Evolutionary conservation across 441 rosid species (phyloP).

Genomic region (Populus hybrid): DNA sequence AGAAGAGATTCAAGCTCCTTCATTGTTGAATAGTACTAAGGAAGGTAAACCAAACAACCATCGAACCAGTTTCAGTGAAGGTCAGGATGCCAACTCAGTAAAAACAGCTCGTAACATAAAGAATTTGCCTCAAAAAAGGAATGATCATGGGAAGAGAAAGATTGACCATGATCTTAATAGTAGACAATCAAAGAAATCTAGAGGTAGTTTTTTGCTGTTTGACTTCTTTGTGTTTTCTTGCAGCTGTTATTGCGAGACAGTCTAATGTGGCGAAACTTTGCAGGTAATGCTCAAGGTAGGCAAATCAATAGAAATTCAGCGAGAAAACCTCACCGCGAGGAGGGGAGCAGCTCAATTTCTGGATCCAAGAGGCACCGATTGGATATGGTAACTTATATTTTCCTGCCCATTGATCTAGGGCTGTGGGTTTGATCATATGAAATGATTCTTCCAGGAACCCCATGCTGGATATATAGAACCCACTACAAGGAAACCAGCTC

Average conservation of each 20-base stretch:
- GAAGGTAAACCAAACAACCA: not conserved
- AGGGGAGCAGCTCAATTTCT: not conserved
- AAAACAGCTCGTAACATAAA: not conserved
- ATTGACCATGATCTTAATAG: not conserved
- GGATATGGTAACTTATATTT: not conserved
- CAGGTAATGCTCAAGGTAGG: not conserved
- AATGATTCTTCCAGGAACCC: not conserved
- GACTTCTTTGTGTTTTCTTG: not conserved
- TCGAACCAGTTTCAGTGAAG: not conserved
- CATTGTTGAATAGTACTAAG: not conserved
- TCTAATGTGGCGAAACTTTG: not conserved
- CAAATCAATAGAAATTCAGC: not conserved
- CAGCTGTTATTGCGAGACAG: not conserved
- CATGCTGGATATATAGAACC: conserved; percentile 8
- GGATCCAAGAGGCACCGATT: not conserved
- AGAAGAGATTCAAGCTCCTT: not conserved
- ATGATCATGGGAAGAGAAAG: not conserved
- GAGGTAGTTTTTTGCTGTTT: not conserved
- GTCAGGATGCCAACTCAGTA: not conserved
- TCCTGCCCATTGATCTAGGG: not conserved
- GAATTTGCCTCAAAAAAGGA: not conserved
- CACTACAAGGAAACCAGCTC: not conserved
- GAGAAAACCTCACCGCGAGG: not conserved
- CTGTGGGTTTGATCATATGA: not conserved
- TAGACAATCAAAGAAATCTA: not conserved